Evolutionary conservation across 139 green algal species (phyloP).

Genomic region (Chlamydomonas schloesseri): DNA sequence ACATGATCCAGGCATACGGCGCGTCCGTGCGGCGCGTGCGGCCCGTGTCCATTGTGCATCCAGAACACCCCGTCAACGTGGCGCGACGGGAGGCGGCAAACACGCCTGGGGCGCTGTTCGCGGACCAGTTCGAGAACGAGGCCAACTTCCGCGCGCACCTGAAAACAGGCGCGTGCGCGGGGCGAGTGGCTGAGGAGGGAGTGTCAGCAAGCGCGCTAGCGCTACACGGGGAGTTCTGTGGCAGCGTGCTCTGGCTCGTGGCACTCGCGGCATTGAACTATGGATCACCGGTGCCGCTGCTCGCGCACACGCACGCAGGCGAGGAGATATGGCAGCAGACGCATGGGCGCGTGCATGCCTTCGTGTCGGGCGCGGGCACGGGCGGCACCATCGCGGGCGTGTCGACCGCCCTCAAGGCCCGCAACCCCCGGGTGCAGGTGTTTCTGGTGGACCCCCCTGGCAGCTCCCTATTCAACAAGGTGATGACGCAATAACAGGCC

Average conservation of each 20-base stretch:
- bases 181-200: too few relatives aligned
- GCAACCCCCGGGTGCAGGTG: constrained; percentile 56
- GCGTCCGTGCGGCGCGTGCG: constrained; percentile 86
- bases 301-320: background rate
- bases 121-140: constrained; percentile 97
- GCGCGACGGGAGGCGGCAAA: constrained; percentile 71
- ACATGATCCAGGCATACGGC: constrained; percentile 74
- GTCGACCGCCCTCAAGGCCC: constrained; percentile 73
- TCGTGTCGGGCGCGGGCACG: constrained; percentile 94
- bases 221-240: too few relatives aligned
- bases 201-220: too few relatives aligned
- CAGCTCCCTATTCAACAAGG: constrained; percentile 92
- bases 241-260: too few relatives aligned
- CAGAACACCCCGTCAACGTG: constrained; percentile 95
- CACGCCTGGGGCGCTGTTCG: constrained; percentile 81
- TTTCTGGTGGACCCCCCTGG: constrained; percentile 92
- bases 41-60: constrained; percentile 95
- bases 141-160: constrained; percentile 79
- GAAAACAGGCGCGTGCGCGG: constrained; percentile 20
- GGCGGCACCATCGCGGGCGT: constrained; percentile 96
- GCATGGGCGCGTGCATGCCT: constrained; percentile 83
- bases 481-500: too few relatives aligned
- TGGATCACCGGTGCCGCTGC: too few relatives aligned
- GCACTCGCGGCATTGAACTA: too few relatives aligned
- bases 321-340: constrained; percentile 92